Evolutionary conservation across 805 yeast genomes (phyloP), one percentile per base, ranked within the genome.

Genomic region (Cyberlindnera maclurae): DNA sequence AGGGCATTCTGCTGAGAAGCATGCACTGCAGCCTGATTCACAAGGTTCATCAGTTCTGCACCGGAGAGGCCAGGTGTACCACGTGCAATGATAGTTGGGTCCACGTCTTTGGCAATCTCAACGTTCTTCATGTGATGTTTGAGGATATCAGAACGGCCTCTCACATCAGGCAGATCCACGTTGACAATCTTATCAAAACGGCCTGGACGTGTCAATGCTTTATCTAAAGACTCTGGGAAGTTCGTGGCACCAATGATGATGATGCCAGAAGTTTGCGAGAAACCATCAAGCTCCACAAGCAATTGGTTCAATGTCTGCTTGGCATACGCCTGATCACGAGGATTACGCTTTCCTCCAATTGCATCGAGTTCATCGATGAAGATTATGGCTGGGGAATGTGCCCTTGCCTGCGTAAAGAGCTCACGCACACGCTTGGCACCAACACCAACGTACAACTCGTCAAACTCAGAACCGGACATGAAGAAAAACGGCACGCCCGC

Each of bases 1-100:
- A 87, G 74, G 1, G 97, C 97, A 49, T 85, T 82, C 54, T 82
- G 77, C 57, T 88, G 96, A 22, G 97, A 87, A 0, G 98, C 99
- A 58, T 83, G 82, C 34, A 93, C 88, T 4, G 99, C 99, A 12
- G 99, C 99, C 62, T 93, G 97, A 64, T 93, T 93, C 30, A 93
- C 97, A 47, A 93, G 71, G 60, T 93, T 93, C 79, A 86, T 85
- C 46, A 93, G 68, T 51, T 89, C 97, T 15, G 99, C 99, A 57
- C 99, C 99, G n/a, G 95, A 82, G 53, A 93, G 73, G 12, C 99
- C 99, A 3, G 97, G 95, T 2, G 98, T 93, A 43, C 97, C 96
- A 61, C 98, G 76, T 9, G 99, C 98, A 57, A 93, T 75, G 43
- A 88, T 73, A 15, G 86, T 71, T 24, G 96, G 83, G 58, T 93